Percentiles rank a stretch among this genome's conserved stretches.
Evolutionary conservation across 139 green algal genomes (phyloP).

Genomic region (Chlamydomonas urium): DNA sequence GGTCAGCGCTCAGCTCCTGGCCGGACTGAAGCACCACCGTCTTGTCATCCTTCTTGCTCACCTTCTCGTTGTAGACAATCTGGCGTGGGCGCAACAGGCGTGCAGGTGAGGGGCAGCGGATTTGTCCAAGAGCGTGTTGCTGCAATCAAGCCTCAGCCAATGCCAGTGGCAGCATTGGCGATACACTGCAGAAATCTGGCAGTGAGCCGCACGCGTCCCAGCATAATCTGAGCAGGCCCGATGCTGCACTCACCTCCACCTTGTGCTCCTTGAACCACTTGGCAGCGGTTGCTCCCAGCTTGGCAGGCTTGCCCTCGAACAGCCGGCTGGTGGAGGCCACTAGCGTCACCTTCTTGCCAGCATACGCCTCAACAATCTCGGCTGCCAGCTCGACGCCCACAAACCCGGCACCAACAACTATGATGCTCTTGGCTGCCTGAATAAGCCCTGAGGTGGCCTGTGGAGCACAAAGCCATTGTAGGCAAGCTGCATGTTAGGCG

Average conservation of each 20-base stretch:
- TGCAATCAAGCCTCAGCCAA: too few species aligned
- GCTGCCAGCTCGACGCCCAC: constrained; percentile 19
- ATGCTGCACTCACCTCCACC: background rate
- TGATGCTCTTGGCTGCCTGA: constrained; percentile 7
- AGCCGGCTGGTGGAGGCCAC: background rate
- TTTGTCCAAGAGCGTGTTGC: too few species aligned
- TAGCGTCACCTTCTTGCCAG: constrained; percentile 10
- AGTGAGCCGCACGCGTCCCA: too few species aligned
- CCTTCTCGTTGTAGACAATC: too few species aligned
- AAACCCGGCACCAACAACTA: constrained; percentile 11
- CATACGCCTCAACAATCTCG: constrained; percentile 18
- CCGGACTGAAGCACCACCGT: background rate
- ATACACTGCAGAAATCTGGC: too few species aligned
- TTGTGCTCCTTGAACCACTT: constrained; percentile 12
- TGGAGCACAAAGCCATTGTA: too few species aligned
- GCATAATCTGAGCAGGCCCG: too few species aligned
- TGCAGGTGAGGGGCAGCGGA: too few species aligned
- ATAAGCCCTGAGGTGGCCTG: constrained; percentile 1
- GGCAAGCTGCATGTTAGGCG: too few species aligned
- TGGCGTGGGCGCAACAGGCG: too few species aligned
- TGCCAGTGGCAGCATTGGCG: too few species aligned
- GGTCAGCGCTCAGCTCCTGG: background rate
- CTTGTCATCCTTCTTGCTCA: too few species aligned
- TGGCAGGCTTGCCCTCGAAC: constrained; percentile 1
- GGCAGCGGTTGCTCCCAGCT: background rate